Base-by-base conservation (phyloP, 805 yeast species). In the Barnettozyma siamensis region DNA sequence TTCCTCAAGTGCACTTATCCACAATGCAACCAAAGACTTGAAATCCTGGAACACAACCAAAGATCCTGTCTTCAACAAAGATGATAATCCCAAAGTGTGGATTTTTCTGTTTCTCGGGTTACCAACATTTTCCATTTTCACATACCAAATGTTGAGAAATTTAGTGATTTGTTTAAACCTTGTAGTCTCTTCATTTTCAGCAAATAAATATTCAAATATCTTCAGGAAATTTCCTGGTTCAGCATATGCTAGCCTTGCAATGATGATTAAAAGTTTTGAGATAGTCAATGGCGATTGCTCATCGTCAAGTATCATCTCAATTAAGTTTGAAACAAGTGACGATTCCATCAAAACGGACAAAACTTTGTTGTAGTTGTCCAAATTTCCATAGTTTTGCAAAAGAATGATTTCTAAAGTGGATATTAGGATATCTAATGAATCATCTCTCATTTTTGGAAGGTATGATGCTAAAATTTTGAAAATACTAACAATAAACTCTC, bases 101-200 rank as follows among this genome's bases (percentile, higher is more conserved):
- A 82, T 64, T 59, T 91, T 91, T 46, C 83, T 77, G 49, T 78
- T 76, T 44, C 86, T 71, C 1, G 95, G 89, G 52, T 81, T 88
- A 32, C 83, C 84, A 42, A 85, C 73, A 44, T 76, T 75, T 23
- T 67, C 64, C 45, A 72, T 59, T 68, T 77, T 73, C 20, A 68
- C 64, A 31, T 67, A 61, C 66, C 73, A 69, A 13, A 60, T 52
- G 5, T 59, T 50, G 12, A 63, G 28, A 18, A 68, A 57, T 40
- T 57, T 62, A 33, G 44, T 44, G 5, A 65, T 38, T 5, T 60
- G 43, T 7, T 48, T 47, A 13, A 54, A 58, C 33, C 54, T 50
- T 9, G 58, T 33, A 20, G 47, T 41, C 15, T 55, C 55, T 38
- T 58, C 58, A 7, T 52, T 47, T 23, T 55, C 54, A 11, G 13